Evolutionary conservation across 176 grass and related monocot genomes (phyloP), one percentile per base, ranked within the genome.

Genomic region (Melocanna baccifera): DNA sequence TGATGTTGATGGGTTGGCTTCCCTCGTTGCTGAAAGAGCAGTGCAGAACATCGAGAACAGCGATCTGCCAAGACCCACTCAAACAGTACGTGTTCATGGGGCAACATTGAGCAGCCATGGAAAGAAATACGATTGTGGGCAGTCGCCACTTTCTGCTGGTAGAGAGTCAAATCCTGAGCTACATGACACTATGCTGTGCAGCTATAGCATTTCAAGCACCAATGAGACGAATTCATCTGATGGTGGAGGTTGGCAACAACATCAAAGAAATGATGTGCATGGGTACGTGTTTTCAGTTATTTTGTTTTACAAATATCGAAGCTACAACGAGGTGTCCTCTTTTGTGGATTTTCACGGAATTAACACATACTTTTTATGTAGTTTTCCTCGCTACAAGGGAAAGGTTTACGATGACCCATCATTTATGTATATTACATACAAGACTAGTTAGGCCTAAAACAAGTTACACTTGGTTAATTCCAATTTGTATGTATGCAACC

Each of bases 11-110:
- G 96, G 91, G 41, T 57, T 99, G 78, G 93, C 93, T 63, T 94
- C 84, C 51, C 83, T 99, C 55, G 71, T 92, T 26, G 88, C 93
- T 30, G 89, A 99, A 52, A 95, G 89, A 77, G 87, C 89, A 87
- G 58, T 87, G 73, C 85, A 92, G 55, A 86, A 89, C 66, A 85
- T 96, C 62, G 93, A 88, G 50, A 96, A 94, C 47, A 92, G 89
- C 9, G 96, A 99, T 85, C 90, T 96, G n/a, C 96, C 96, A 75
- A 96, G 47, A 70, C 90, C 96, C 9, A 83, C 83, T 16, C 87
- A 94, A 71, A 82, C 61, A 19, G 43, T 83, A 20, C 55, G 52
- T 58, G 52, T 81, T 92, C 57, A 55, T 15, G 75, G 57, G 29
- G 23, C 78, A 50, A 65, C 71, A 51, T 46, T 85, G 47, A 67